phyloP scores from a whole-genome alignment of 106 monocot species.

The Platanthera zijinensis region DNA sequence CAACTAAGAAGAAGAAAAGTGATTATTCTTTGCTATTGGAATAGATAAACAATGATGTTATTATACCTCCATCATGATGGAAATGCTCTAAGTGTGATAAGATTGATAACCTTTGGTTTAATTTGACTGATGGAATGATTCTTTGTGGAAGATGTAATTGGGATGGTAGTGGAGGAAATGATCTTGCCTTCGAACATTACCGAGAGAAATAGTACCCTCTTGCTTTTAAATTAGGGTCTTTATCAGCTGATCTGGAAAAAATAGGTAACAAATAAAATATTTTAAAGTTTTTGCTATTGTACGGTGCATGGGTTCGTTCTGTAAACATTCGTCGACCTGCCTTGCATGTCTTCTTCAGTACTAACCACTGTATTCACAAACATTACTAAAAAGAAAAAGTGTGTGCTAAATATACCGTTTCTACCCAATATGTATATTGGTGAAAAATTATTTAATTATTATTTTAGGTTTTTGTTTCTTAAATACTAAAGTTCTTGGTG shows the following conservation, averaged over 20 bases:
- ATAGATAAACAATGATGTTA: conserved; percentile 63
- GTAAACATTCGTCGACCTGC: too few relatives aligned
- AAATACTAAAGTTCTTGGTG: too few relatives aligned
- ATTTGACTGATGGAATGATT: conserved; percentile 94
- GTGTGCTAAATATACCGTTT: not conserved
- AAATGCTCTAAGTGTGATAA: conserved; percentile 93
- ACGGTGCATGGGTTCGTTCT: not conserved
- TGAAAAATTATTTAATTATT: too few relatives aligned
- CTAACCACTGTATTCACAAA: not conserved
- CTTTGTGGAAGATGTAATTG: conserved; percentile 87
- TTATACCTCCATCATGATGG: conserved; percentile 90
- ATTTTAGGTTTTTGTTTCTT: too few relatives aligned
- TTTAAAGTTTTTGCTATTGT: not conserved
- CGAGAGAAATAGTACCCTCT: conserved; percentile 79
- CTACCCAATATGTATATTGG: too few relatives aligned
- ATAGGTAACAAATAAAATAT: conserved; percentile 49
- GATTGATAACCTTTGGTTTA: conserved; percentile 92
- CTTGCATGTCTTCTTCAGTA: too few relatives aligned
- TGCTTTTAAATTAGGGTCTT: conserved; percentile 94
- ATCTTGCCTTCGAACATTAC: conserved; percentile 88
- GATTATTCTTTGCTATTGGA: conserved; percentile 69
- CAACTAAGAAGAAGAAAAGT: conserved; percentile 86
- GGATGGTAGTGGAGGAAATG: conserved; percentile 96
- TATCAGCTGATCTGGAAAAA: conserved; percentile 79
- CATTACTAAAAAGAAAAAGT: not conserved